phyloP scores from a whole-genome alignment of 2,329 filamentous ascomycete genomes.

The Fusarium irregulare region DNA sequence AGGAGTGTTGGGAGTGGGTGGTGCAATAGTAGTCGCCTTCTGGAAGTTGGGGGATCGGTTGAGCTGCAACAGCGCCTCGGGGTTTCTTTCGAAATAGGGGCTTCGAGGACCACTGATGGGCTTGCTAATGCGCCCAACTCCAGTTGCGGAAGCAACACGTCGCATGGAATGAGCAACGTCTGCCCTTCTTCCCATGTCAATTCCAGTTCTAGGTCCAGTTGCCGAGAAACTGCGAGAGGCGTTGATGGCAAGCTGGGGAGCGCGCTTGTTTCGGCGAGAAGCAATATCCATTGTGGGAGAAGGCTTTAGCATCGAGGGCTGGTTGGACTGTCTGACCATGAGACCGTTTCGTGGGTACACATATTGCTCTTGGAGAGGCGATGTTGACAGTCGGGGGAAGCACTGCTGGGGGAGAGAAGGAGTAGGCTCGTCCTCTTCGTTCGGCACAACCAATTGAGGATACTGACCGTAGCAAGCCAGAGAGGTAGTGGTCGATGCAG shows the following conservation, averaged over 20 bases:
- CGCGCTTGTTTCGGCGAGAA: constrained; percentile 60
- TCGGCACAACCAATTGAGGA: constrained; percentile 42
- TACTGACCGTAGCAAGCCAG: constrained; percentile 36
- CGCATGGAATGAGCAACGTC: constrained; percentile 63
- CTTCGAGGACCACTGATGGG: constrained; percentile 49
- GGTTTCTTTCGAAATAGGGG: constrained; percentile 58
- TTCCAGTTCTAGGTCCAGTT: constrained; percentile 58
- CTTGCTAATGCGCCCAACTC: constrained; percentile 53
- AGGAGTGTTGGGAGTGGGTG: constrained; percentile 63
- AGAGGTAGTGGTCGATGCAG: constrained; percentile 18
- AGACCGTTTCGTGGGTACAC: constrained; percentile 32
- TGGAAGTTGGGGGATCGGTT: constrained; percentile 57
- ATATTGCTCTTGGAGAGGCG: constrained; percentile 37
- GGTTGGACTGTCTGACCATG: constrained; percentile 28
- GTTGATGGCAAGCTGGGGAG: constrained; percentile 59
- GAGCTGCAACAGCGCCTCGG: constrained; percentile 58
- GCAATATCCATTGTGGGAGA: constrained; percentile 66
- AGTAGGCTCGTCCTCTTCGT: constrained; percentile 39
- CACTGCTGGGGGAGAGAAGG: constrained; percentile 40
- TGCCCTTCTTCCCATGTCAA: constrained; percentile 59
- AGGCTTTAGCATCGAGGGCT: constrained; percentile 56
- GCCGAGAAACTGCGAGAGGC: constrained; percentile 59
- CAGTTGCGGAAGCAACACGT: constrained; percentile 64
- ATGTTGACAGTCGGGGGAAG: constrained; percentile 38
- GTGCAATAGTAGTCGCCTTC: constrained; percentile 57